Conservation (phyloP, 148 eudicot species). For the Rhododendron simsii region DNA sequence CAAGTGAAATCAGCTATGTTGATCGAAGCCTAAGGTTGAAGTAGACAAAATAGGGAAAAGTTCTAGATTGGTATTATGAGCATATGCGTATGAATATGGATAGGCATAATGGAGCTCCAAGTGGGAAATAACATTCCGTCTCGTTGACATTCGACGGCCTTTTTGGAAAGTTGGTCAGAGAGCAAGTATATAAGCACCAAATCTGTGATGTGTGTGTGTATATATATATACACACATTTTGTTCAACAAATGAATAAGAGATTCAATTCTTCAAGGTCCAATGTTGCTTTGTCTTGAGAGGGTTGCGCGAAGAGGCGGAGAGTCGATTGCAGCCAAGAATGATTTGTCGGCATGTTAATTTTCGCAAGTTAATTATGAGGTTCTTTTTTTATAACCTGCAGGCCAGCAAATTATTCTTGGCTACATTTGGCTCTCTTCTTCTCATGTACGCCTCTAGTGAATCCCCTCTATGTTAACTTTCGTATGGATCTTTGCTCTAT, state of each 20-base stretch:
- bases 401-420: not conserved
- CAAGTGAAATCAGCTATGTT: not conserved
- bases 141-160: not conserved
- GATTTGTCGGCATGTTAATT: not conserved
- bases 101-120: not conserved
- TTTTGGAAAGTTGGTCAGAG: not conserved
- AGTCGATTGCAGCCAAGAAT: slow-evolving; percentile 5
- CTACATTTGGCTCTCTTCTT: slow-evolving; percentile 5
- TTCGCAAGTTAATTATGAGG: not conserved
- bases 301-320: not conserved
- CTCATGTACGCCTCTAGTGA: not conserved
- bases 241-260: not conserved
- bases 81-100: not conserved
- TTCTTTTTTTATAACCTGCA: not conserved
- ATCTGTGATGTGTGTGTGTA: not conserved
- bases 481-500: not conserved
- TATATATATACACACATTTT: not conserved
- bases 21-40: not conserved
- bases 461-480: not conserved
- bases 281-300: not conserved
- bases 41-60: not conserved
- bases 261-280: not conserved
- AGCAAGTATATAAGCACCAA: not conserved
- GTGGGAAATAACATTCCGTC: not conserved
- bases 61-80: not conserved